Evolutionary conservation across 345 rosid genomes (phyloP).

Genomic region (Excoecaria agallocha): DNA sequence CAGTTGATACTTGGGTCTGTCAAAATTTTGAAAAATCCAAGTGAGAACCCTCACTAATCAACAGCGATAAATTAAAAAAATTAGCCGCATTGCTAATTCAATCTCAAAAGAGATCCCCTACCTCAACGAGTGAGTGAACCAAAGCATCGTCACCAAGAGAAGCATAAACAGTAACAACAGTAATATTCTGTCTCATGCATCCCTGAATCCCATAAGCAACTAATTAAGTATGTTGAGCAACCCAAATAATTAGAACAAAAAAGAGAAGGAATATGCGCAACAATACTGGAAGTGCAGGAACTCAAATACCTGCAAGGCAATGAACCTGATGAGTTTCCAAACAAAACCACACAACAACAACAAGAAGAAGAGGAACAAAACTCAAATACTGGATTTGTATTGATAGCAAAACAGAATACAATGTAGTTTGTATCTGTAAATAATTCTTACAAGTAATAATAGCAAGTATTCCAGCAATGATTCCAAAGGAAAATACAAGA

Average conservation of each 20-base stretch:
- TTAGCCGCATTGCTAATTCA: conserved; percentile 2
- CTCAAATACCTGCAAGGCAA: no score
- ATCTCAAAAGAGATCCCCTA: conserved; percentile 22
- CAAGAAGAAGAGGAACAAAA: no score
- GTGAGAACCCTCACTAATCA: conserved; percentile 9
- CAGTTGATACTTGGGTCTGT: conserved; percentile 79
- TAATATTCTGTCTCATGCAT: conserved; percentile 69
- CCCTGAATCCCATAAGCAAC: conserved; percentile 51
- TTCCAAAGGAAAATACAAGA: no score
- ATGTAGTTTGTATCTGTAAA: no score
- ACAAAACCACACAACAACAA: no score
- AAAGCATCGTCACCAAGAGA: conserved; percentile 89
- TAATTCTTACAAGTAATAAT: no score
- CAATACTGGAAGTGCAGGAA: no score
- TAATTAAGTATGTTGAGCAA: not conserved
- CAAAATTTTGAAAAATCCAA: conserved; percentile 23
- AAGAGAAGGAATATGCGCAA: not conserved
- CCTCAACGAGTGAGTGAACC: conserved; percentile 84
- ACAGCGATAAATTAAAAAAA: not conserved
- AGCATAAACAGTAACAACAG: conserved; percentile 88
- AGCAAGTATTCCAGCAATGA: no score
- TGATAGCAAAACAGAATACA: no score
- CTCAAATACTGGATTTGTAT: no score
- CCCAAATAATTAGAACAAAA: not conserved
- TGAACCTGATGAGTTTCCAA: no score